A percentile compares a stretch with the other conserved stretches of the same genome.
Evolutionary conservation across 331 rosid genomes (phyloP).

Genomic region (Phaseolus coccineus): DNA sequence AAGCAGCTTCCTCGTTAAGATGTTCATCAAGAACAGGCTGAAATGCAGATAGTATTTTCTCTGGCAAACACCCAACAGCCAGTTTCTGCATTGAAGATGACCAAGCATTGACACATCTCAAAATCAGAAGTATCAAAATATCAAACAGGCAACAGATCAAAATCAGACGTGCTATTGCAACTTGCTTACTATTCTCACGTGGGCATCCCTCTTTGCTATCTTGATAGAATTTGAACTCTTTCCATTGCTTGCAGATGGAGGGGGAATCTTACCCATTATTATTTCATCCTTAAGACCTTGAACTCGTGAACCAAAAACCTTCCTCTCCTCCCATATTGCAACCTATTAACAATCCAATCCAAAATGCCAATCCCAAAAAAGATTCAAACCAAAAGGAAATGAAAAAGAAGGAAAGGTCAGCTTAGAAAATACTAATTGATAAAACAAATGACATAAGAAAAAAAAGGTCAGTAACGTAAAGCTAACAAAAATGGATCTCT

Average conservation of each 20-base stretch:
- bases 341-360: slow-evolving; percentile 55
- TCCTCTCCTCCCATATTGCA: slow-evolving; percentile 91
- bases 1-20: slow-evolving; percentile 67
- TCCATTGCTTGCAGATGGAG: slow-evolving; percentile 68
- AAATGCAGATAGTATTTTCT: slow-evolving; percentile 79
- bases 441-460: slow-evolving; percentile 22
- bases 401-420: slow-evolving; percentile 4
- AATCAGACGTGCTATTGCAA: slow-evolving; percentile 43
- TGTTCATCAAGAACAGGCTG: slow-evolving; percentile 83
- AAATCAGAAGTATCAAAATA: slow-evolving; percentile 44
- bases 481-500: slow-evolving; percentile 2
- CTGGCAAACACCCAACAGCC: slow-evolving; percentile 86
- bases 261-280: slow-evolving; percentile 65
- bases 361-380: slow-evolving; percentile 29
- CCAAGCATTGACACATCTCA: slow-evolving; percentile 44
- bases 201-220: slow-evolving; percentile 84
- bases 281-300: slow-evolving; percentile 88
- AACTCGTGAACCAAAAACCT: slow-evolving; percentile 93
- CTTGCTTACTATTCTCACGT: slow-evolving; percentile 87
- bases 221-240: slow-evolving; percentile 78
- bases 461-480: neutral
- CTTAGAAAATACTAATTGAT: slow-evolving; percentile 11
- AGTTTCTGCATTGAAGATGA: slow-evolving; percentile 72
- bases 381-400: slow-evolving; percentile 27
- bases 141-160: slow-evolving; percentile 41